Evolutionary conservation across 1,284 basidiomycete genomes (phyloP).

Genomic region (Irpex sp.): DNA sequence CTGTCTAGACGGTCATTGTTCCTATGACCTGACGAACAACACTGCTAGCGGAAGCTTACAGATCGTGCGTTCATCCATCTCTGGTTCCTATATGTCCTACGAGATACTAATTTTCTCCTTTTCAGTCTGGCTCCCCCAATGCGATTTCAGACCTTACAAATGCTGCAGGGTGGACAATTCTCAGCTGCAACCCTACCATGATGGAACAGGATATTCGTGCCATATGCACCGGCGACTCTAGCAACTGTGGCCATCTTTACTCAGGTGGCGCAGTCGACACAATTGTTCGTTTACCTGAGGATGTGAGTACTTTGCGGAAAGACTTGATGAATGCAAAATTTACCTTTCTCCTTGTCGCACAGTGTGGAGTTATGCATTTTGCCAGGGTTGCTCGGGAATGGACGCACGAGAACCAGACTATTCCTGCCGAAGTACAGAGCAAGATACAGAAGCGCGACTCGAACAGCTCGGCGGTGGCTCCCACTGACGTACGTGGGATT

Average conservation of each 20-base stretch:
- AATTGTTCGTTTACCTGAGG: constrained; percentile 48
- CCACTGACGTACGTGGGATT: constrained; percentile 36
- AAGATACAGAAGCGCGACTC: constrained; percentile 32
- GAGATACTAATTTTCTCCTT: neutral
- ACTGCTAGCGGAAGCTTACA: neutral
- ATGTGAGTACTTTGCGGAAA: constrained; percentile 29
- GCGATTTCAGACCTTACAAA: constrained; percentile 50
- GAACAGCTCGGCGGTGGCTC: constrained; percentile 19
- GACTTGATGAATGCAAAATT: neutral
- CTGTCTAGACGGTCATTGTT: neutral
- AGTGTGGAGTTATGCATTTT: constrained; percentile 50
- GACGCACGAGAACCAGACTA: constrained; percentile 37
- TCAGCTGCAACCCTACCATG: constrained; percentile 38
- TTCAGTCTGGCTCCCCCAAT: constrained; percentile 29
- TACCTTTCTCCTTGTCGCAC: neutral
- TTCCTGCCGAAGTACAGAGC: constrained; percentile 31
- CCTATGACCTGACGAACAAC: neutral
- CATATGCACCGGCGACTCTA: constrained; percentile 36
- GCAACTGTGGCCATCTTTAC: constrained; percentile 43
- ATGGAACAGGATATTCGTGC: constrained; percentile 44
- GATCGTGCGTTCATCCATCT: neutral
- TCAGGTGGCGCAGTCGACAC: constrained; percentile 43
- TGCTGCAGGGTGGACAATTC: constrained; percentile 51
- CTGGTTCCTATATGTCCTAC: neutral
- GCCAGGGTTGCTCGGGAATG: constrained; percentile 44